phyloP scores from a whole-genome alignment of 176 grass and related monocot genomes.

The Chloris gayana region DNA sequence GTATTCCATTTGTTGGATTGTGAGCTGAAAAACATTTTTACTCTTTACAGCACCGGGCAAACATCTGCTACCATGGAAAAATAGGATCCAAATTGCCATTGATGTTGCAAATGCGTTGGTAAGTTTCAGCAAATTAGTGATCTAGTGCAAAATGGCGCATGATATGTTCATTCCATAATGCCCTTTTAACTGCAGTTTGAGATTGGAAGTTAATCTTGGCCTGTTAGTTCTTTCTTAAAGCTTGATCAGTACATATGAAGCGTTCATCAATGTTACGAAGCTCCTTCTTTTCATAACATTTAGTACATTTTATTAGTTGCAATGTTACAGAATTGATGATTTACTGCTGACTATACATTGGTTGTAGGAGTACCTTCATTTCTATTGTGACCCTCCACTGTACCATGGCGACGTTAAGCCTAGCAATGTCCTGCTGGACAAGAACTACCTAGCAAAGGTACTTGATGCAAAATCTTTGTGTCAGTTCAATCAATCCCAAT shows the following conservation, averaged over 20 bases:
- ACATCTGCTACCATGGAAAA: constrained; percentile 75
- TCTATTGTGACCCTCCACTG: constrained; percentile 82
- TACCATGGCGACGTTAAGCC: constrained; percentile 86
- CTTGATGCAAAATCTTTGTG: constrained; percentile 20
- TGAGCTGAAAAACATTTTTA: constrained; percentile 44
- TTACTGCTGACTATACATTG: background rate
- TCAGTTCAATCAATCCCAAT: background rate
- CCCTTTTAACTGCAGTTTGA: background rate
- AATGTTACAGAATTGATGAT: background rate
- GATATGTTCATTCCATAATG: background rate
- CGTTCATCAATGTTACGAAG: background rate
- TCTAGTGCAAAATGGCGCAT: background rate
- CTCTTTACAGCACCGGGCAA: constrained; percentile 62
- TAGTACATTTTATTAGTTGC: background rate
- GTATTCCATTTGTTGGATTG: constrained; percentile 30
- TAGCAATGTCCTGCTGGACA: constrained; percentile 90
- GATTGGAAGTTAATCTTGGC: background rate
- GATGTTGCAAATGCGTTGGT: constrained; percentile 97
- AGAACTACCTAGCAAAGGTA: constrained; percentile 86
- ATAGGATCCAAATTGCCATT: constrained; percentile 87
- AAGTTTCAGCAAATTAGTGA: constrained; percentile 27
- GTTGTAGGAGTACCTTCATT: constrained; percentile 98
- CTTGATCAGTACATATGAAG: background rate
- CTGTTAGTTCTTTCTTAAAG: constrained; percentile 15
- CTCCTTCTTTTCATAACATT: background rate